Percentiles rank a stretch among this genome's conserved stretches.
Conservation (phyloP, 495 filamentous ascomycete species). For the Ramalina peruviana region DNA sequence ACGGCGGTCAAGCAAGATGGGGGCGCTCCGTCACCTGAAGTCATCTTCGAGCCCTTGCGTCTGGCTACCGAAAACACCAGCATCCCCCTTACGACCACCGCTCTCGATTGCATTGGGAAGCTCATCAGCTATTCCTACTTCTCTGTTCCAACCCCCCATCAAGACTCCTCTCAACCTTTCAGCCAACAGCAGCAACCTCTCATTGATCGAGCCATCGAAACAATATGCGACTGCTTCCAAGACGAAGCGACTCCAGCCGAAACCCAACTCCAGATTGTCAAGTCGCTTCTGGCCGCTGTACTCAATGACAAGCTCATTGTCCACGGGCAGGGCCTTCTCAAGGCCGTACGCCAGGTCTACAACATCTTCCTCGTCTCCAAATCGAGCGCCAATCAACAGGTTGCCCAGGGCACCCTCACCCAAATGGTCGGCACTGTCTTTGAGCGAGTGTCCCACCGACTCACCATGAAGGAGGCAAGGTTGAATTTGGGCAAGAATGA, state of each 20-base stretch:
- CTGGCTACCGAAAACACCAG: conserved; percentile 75
- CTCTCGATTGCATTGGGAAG: conserved; percentile 96
- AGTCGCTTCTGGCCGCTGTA: conserved; percentile 87
- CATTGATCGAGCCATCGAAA: conserved; percentile 96
- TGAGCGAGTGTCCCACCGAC: conserved; percentile 75
- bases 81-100: conserved; percentile 71
- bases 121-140: conserved; percentile 98
- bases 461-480: conserved; percentile 72
- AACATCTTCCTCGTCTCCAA: conserved; percentile 95
- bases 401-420: conserved; percentile 89
- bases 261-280: conserved; percentile 94
- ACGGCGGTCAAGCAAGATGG: conserved; percentile 67
- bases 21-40: conserved; percentile 63
- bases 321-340: conserved; percentile 88
- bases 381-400: conserved; percentile 82
- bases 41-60: conserved; percentile 81
- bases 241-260: conserved; percentile 83
- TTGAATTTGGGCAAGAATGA: conserved; percentile 26
- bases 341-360: conserved; percentile 97
- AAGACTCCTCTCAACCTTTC: conserved; percentile 9
- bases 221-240: conserved; percentile 98
- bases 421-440: conserved; percentile 99
- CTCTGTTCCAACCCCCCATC: conserved; percentile 48
- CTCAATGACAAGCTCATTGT: conserved; percentile 97
- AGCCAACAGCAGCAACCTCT: conserved; percentile 36